Conservation (phyloP, 2,329 filamentous ascomycete genomes). For the Phoma herbarum region DNA sequence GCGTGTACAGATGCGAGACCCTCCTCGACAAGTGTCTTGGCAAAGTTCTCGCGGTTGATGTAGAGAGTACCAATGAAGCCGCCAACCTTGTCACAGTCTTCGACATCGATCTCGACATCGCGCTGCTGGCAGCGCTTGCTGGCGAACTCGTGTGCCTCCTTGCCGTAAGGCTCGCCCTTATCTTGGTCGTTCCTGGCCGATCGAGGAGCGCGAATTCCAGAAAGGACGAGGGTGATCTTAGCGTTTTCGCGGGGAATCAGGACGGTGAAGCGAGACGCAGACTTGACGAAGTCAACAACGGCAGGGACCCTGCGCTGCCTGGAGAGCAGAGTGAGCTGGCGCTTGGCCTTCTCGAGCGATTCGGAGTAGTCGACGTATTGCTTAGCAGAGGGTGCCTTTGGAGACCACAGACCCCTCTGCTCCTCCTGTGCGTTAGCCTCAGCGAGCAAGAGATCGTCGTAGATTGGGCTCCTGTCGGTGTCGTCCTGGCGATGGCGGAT, state of each 20-base stretch:
- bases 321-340: constrained; percentile 85
- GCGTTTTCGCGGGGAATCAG: constrained; percentile 91
- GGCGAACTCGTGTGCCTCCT: constrained; percentile 92
- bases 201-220: constrained; percentile 87
- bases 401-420: constrained; percentile 93
- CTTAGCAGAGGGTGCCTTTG: constrained; percentile 84
- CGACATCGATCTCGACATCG: constrained; percentile 94
- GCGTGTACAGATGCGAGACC: constrained; percentile 90
- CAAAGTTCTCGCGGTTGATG: constrained; percentile 94
- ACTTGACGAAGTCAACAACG: constrained; percentile 96
- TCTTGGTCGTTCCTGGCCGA: constrained; percentile 84
- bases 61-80: constrained; percentile 97
- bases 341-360: constrained; percentile 92
- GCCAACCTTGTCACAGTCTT: constrained; percentile 94
- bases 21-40: constrained; percentile 91
- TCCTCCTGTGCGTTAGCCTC: constrained; percentile 84
- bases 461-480: constrained; percentile 90
- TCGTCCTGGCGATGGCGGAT: constrained; percentile 96
- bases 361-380: constrained; percentile 91
- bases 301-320: constrained; percentile 92
- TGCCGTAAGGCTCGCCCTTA: constrained; percentile 89
- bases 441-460: constrained; percentile 84
- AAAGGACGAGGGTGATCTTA: constrained; percentile 94
- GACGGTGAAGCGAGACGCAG: constrained; percentile 92
- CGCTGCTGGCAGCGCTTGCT: constrained; percentile 89